Conservation (phyloP, 306 rosid species). For the Prosopis cineraria region DNA sequence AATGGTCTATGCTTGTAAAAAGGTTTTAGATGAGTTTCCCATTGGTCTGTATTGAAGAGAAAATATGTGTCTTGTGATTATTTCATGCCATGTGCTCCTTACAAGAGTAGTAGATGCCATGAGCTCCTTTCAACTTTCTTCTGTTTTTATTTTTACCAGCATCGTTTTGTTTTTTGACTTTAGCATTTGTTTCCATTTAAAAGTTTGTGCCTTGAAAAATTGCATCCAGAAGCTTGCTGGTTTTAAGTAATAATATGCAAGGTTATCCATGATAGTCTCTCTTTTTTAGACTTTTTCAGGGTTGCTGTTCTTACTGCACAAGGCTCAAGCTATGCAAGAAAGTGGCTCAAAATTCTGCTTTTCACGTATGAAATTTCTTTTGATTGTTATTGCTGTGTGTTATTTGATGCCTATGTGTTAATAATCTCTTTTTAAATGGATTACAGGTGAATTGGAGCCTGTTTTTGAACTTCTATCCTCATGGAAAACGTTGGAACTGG, state of each 20-base stretch:
- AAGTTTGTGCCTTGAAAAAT: neutral
- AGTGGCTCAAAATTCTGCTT: slow-evolving; percentile 61
- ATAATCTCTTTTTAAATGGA: slow-evolving; percentile 30
- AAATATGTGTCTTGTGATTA: neutral
- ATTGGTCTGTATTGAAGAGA: neutral
- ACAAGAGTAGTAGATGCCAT: neutral
- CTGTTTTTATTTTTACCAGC: neutral
- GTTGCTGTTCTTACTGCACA: slow-evolving; percentile 74
- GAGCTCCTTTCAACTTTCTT: neutral
- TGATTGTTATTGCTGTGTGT: neutral
- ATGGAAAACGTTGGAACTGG: slow-evolving; percentile 80
- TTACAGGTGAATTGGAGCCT: slow-evolving; percentile 64
- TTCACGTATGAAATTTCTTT: slow-evolving; percentile 51
- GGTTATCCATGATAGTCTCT: slow-evolving; percentile 11
- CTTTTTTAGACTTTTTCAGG: slow-evolving; percentile 75
- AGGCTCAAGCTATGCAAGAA: slow-evolving; percentile 60
- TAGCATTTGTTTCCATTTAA: neutral
- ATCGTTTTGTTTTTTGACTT: slow-evolving; percentile 7
- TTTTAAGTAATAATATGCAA: neutral
- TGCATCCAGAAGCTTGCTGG: neutral
- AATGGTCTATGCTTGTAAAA: neutral
- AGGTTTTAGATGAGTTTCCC: neutral
- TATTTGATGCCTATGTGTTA: slow-evolving; percentile 19
- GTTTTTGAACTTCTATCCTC: slow-evolving; percentile 55
- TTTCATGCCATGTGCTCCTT: neutral